Conservation (phyloP, 805 yeast genomes). For the Candida xyloterini region DNA sequence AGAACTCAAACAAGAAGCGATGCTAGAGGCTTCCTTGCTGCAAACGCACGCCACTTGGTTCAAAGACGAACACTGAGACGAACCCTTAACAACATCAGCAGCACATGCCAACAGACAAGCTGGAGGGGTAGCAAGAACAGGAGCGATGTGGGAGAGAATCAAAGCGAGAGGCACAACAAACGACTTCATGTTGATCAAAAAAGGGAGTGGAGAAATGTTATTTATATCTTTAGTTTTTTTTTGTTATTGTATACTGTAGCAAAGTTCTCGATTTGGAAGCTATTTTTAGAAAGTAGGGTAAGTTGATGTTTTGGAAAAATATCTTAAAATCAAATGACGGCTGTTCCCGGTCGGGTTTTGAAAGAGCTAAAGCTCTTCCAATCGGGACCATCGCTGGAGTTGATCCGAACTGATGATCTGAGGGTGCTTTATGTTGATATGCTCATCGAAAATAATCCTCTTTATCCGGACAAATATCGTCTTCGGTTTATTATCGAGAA, state of each 20-base stretch:
- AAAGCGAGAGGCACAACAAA: conserved; percentile 24
- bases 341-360: conserved; percentile 16
- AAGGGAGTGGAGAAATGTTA: conserved; percentile 2
- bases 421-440: conserved; percentile 37
- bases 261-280: conserved; percentile 4
- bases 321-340: not conserved
- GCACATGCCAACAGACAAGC: conserved; percentile 92
- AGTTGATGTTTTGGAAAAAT: not conserved
- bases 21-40: conserved; percentile 46
- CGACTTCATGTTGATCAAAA: conserved; percentile 19
- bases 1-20: conserved; percentile 60
- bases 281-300: conserved; percentile 12
- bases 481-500: conserved; percentile 42
- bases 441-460: conserved; percentile 32
- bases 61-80: conserved; percentile 54
- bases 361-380: conserved; percentile 21
- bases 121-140: conserved; percentile 68
- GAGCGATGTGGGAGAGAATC: conserved; percentile 39
- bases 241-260: conserved; percentile 2
- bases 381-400: conserved; percentile 10
- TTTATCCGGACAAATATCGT: conserved; percentile 40
- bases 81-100: conserved; percentile 55
- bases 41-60: conserved; percentile 71
- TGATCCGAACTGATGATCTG: conserved; percentile 16
- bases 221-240: conserved; percentile 1